These are phyloP conservation scores for Metahyphopichia silvanorum DNA, from an alignment of 805 yeast genomes.

Conservation along the genomic window DNA sequence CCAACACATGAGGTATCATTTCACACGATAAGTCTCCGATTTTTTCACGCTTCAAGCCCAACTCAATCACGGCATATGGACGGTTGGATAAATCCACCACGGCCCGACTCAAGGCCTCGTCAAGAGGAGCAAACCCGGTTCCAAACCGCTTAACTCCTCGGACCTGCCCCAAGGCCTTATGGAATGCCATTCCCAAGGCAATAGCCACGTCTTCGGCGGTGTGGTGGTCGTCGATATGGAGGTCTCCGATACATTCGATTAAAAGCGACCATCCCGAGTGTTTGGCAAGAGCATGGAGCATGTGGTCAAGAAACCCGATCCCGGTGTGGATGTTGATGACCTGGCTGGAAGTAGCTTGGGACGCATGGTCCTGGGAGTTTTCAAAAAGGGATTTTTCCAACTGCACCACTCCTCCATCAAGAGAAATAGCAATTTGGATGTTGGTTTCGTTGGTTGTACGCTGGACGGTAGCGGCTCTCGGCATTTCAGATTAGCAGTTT, in stretches of 20 bases:
- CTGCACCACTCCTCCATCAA: constrained; percentile 81
- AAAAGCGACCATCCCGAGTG: constrained; percentile 95
- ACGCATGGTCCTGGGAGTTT: constrained; percentile 48
- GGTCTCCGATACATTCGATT: constrained; percentile 88
- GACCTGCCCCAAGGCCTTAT: constrained; percentile 83
- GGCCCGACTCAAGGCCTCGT: constrained; percentile 92
- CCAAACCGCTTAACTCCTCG: constrained; percentile 94
- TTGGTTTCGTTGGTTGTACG: constrained; percentile 91
- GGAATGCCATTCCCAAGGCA: constrained; percentile 86
- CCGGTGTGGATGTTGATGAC: constrained; percentile 83
- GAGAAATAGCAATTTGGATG: constrained; percentile 76
- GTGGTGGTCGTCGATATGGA: constrained; percentile 97
- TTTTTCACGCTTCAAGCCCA: constrained; percentile 88
- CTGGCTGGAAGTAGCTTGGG: constrained; percentile 69
- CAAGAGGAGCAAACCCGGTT: constrained; percentile 89
- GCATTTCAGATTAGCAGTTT: constrained; percentile 5
- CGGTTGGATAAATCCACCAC: constrained; percentile 95
- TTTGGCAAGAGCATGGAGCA: constrained; percentile 95
- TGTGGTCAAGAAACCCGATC: constrained; percentile 92
- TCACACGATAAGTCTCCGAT: constrained; percentile 90
- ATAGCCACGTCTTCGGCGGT: constrained; percentile 95
- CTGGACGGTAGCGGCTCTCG: constrained; percentile 44
- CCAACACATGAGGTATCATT: constrained; percentile 97
- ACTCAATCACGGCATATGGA: constrained; percentile 85
- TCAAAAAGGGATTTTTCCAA: constrained; percentile 59